Percentiles rank a stretch among this genome's conserved stretches.
phyloP scores from a whole-genome alignment of 257 asterid species.

The Hygrophila difformis region DNA sequence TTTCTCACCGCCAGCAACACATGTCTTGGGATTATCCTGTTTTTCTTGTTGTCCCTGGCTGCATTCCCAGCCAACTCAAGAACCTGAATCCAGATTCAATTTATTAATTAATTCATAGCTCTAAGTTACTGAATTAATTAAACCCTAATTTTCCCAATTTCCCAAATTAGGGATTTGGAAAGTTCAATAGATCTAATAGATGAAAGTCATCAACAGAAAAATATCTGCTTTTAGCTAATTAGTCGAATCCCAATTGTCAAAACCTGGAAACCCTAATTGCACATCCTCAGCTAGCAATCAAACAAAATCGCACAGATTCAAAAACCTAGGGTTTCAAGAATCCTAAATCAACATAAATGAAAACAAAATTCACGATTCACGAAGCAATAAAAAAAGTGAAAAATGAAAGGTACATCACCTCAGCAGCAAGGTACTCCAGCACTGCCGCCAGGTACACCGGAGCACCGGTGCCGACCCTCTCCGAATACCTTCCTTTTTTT shows the following conservation, averaged over 20 bases:
- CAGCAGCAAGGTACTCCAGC: constrained; percentile 43
- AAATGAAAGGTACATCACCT: constrained; percentile 12
- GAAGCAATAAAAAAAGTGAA: background rate
- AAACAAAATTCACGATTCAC: background rate
- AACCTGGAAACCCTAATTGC: background rate
- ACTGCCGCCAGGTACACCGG: constrained; percentile 53
- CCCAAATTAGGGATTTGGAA: too few relatives aligned
- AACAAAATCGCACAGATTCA: background rate
- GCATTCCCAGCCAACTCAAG: constrained; percentile 27
- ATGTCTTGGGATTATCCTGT: constrained; percentile 30
- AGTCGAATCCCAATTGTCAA: too few relatives aligned
- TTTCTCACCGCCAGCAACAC: constrained; percentile 28
- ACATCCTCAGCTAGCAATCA: background rate
- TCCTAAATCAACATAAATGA: background rate
- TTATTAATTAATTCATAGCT: too few relatives aligned
- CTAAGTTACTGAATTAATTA: too few relatives aligned
- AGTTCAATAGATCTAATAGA: too few relatives aligned
- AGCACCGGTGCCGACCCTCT: constrained; percentile 41
- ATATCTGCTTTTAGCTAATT: too few relatives aligned
- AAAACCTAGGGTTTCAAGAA: background rate
- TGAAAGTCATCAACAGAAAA: too few relatives aligned
- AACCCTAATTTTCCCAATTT: too few relatives aligned
- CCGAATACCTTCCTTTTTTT: constrained; percentile 38
- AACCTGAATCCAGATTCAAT: constrained; percentile 2
- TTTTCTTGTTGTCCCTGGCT: constrained; percentile 27